Percentiles rank a stretch among this genome's conserved stretches.
phyloP scores from a whole-genome alignment of 2,329 filamentous ascomycete genomes.

The Tolypocladium cylindrosporum region DNA sequence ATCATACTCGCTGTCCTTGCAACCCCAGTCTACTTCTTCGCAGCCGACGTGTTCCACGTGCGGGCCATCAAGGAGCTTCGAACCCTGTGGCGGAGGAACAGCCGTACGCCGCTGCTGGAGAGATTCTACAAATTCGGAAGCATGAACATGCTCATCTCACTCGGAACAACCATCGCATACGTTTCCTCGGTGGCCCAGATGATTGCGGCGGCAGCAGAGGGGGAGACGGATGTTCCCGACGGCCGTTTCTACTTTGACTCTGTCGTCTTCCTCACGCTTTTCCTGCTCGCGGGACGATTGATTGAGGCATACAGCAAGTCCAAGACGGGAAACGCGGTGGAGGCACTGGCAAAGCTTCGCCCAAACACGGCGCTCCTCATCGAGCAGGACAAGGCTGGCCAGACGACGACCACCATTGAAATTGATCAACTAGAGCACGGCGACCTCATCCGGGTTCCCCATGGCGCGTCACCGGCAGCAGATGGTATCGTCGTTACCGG shows the following conservation, averaged over 20 bases:
- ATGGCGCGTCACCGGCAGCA: constrained; percentile 75
- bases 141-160: constrained; percentile 89
- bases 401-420: constrained; percentile 31
- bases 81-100: constrained; percentile 67
- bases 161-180: constrained; percentile 83
- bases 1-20: constrained; percentile 73
- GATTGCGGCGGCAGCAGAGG: constrained; percentile 47
- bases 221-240: constrained; percentile 25
- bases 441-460: constrained; percentile 63
- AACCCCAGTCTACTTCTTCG: constrained; percentile 79
- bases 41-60: constrained; percentile 75
- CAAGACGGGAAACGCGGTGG: constrained; percentile 78
- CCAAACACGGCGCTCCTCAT: constrained; percentile 69
- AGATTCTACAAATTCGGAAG: constrained; percentile 89
- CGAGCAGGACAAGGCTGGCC: constrained; percentile 27
- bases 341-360: constrained; percentile 65
- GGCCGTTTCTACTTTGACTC: constrained; percentile 76
- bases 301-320: constrained; percentile 89
- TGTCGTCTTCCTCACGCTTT: constrained; percentile 84
- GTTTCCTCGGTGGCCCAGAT: constrained; percentile 72
- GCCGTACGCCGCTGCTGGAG: constrained; percentile 59
- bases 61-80: constrained; percentile 70
- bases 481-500: constrained; percentile 61
- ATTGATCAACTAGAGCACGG: constrained; percentile 67
- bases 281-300: constrained; percentile 64